Percentiles rank a stretch among this genome's conserved stretches.
phyloP scores from a whole-genome alignment of 305 asterid genomes.

The Solanum chacoense region DNA sequence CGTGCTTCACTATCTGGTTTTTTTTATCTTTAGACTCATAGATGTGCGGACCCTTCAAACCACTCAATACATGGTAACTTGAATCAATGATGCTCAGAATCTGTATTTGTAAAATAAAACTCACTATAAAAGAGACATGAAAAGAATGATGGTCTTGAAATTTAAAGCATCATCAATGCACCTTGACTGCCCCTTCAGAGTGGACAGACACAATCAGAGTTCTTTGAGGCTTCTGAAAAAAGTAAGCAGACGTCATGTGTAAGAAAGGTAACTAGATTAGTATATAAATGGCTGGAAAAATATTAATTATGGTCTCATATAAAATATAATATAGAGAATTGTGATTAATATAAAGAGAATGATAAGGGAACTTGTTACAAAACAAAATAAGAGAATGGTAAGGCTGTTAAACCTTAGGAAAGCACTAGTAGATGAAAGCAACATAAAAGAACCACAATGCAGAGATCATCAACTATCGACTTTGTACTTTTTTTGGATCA shows the following conservation, averaged over 20 bases:
- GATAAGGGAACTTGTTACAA: background rate
- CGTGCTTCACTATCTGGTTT: conserved; percentile 38
- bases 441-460: background rate
- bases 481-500: background rate
- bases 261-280: conserved; percentile 1
- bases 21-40: conserved; percentile 44
- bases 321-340: background rate
- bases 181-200: conserved; percentile 98
- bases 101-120: conserved; percentile 31
- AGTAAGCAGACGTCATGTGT: conserved; percentile 12
- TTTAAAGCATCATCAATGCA: conserved; percentile 14
- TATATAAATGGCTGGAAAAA: background rate
- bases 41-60: conserved; percentile 49
- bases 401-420: background rate
- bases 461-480: background rate
- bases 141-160: conserved; percentile 6
- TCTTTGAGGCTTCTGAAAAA: conserved; percentile 84
- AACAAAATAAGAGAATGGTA: background rate
- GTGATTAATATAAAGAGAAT: background rate
- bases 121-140: conserved; percentile 8
- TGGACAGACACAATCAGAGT: conserved; percentile 73
- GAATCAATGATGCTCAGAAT: conserved; percentile 90
- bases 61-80: conserved; percentile 63
- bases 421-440: background rate
- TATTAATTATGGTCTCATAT: background rate